Percentiles rank a stretch among this genome's conserved stretches.
Conservation (phyloP, 345 rosid genomes). For the Rhodamnia rubescens region DNA sequence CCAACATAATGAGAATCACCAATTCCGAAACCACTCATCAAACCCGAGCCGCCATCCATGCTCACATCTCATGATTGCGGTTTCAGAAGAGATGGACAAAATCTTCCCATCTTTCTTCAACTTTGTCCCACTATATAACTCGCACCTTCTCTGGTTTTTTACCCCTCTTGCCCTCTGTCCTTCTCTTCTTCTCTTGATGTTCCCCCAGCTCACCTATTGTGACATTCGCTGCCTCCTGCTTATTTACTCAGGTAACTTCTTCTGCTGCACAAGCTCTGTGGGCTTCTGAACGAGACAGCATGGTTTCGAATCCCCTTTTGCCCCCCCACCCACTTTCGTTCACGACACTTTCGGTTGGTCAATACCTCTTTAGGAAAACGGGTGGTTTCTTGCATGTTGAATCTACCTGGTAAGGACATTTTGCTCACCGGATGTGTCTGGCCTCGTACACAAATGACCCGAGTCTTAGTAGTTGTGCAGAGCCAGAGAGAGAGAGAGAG, state of each 20-base stretch:
- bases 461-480: neutral
- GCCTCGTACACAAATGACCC: neutral
- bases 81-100: slow-evolving; percentile 29
- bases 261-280: neutral
- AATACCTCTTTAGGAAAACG: neutral
- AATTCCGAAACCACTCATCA: slow-evolving; percentile 27
- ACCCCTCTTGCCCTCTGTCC: neutral
- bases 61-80: slow-evolving; percentile 79
- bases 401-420: neutral
- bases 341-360: neutral
- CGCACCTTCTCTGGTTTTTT: slow-evolving; percentile 13
- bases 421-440: neutral
- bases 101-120: neutral
- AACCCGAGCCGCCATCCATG: slow-evolving; percentile 91
- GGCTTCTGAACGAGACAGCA: neutral
- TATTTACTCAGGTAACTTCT: neutral
- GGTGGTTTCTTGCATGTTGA: neutral
- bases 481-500: neutral
- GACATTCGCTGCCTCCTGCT: neutral
- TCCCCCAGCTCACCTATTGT: neutral
- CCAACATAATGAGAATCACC: slow-evolving; percentile 7
- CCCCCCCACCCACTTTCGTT: neutral
- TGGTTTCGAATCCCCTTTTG: neutral
- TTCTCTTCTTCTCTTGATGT: neutral
- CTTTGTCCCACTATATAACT: neutral